Evolutionary conservation across 768 basidiomycete genomes (phyloP).

Genomic region (Termitomyces sp.): DNA sequence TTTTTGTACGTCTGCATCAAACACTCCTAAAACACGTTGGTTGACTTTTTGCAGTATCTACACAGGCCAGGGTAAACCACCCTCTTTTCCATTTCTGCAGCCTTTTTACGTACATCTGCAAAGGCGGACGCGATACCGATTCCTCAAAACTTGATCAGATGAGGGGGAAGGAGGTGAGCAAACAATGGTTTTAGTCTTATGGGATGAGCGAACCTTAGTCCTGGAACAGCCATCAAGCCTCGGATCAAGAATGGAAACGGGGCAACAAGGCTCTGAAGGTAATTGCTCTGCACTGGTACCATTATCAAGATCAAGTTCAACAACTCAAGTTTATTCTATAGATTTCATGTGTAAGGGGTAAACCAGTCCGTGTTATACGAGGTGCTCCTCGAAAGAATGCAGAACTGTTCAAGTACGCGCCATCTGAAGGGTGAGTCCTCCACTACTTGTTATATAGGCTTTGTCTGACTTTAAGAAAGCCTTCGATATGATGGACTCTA

Average conservation of each 20-base stretch:
- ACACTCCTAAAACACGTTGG: background rate
- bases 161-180: slow-evolving; percentile 15
- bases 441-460: background rate
- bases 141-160: slow-evolving; percentile 8
- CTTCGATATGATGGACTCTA: slow-evolving; percentile 26
- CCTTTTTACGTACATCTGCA: background rate
- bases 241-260: slow-evolving; percentile 20
- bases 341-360: slow-evolving; percentile 24
- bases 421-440: slow-evolving; percentile 18
- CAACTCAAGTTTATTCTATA: slow-evolving; percentile 6
- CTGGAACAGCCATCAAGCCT: slow-evolving; percentile 32
- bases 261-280: slow-evolving; percentile 21
- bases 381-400: slow-evolving; percentile 17
- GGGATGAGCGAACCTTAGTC: background rate
- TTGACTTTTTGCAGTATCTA: slow-evolving; percentile 14
- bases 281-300: background rate
- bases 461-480: slow-evolving; percentile 4
- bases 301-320: background rate
- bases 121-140: slow-evolving; percentile 16
- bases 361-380: slow-evolving; percentile 36
- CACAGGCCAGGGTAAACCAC: slow-evolving; percentile 17
- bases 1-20: slow-evolving; percentile 26
- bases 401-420: slow-evolving; percentile 16
- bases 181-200: background rate
- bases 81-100: background rate